Percentiles rank a stretch among this genome's conserved stretches.
Evolutionary conservation across 129 eudicot genomes (phyloP).

Genomic region (Silybum marianum): DNA sequence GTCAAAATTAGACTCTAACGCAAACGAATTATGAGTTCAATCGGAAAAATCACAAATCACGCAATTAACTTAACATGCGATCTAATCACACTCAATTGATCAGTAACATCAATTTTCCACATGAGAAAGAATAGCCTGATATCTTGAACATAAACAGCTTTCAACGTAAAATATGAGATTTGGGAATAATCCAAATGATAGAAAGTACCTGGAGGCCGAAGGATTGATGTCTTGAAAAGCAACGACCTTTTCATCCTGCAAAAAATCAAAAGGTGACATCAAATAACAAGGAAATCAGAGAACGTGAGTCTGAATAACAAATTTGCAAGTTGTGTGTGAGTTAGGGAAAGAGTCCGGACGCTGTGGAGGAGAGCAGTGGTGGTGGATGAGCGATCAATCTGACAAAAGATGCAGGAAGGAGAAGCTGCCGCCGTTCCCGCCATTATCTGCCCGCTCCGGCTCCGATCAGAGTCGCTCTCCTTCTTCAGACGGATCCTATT

Average conservation of each 20-base stretch:
- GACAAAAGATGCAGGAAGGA: conserved; percentile 66
- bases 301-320: not conserved
- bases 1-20: conserved; percentile 1
- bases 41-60: not conserved
- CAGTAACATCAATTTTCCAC: not conserved
- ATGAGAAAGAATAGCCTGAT: not conserved
- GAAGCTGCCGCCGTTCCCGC: conserved; percentile 43
- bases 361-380: conserved; percentile 58
- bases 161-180: conserved; percentile 1
- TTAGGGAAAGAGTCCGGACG: conserved; percentile 32
- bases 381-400: conserved; percentile 59
- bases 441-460: conserved; percentile 15
- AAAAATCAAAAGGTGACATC: conserved; percentile 3
- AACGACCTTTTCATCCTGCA: conserved; percentile 77
- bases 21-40: not conserved
- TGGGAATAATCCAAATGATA: not conserved
- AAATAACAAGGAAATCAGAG: not conserved
- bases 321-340: not conserved
- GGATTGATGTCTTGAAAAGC: conserved; percentile 83
- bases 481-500: not conserved
- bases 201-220: conserved; percentile 67
- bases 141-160: not conserved
- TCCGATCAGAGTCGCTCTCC: not conserved
- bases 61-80: conserved; percentile 15
- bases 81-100: not conserved